Evolutionary conservation across 1,139 yeast genomes (phyloP), one percentile per base, ranked within the genome.

Genomic region (Arxiozyma bovina): DNA sequence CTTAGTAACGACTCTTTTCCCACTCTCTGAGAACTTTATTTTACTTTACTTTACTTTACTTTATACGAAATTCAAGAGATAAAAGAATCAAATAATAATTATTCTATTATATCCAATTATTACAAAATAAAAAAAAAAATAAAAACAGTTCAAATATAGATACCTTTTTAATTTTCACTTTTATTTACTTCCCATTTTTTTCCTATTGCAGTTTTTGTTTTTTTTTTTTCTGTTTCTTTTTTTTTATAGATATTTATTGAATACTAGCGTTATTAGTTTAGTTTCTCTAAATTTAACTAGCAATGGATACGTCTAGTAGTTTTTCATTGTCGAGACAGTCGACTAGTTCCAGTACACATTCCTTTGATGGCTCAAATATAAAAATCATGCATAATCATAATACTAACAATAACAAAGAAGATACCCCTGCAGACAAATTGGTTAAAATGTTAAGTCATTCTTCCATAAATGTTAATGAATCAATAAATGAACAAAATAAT

Each of bases 401-500:
- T n/a, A n/a, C n/a, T 23, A 50, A 38, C 17, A 30, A 38, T 22
- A 48, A 44, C 3, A 30, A 40, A 9, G 38, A 42, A n/a, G 57
- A 55, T 45, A 58, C 61, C 18, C 49, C 48, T 20, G 61, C 57
- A 7, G 62, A 60, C 50, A 51, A 49, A 50, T 42, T 59, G 20
- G 54, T 61, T 4, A 57, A 49, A 42, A 58, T 59, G 60, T 45
- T 60, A 42, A 55, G 57, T 3, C 48, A 50, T 12, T 38, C 53
- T n/a, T 53, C 57, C 4, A 27, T 50, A 5, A 45, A 44, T 42
- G 18, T 30, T 18, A 7, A 18, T 9, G 22, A 17, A 43, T 17
- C 45, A 11, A 23, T 25, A 20, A 34, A 30, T 4, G 48, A 18
- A 18, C 48, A 20, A 30, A 27, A 18, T 12, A 30, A 23, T 42